Percentiles rank a stretch among this genome's conserved stretches.
phyloP scores from a whole-genome alignment of 371 early-diverging fungal species.

The Circinella minor region DNA sequence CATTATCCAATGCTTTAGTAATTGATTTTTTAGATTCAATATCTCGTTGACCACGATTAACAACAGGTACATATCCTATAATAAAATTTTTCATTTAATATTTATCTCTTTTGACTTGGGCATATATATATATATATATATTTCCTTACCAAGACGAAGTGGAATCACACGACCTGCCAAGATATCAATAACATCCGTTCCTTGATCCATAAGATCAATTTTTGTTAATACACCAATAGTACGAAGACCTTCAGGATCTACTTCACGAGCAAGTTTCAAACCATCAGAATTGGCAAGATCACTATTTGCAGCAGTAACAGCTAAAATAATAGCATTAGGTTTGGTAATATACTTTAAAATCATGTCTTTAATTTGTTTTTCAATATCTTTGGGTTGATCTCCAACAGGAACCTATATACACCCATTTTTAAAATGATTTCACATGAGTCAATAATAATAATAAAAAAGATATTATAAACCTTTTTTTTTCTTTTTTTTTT shows the following conservation, averaged over 20 bases:
- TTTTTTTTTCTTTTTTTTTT: no score
- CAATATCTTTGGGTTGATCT: conserved; percentile 99
- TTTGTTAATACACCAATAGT: conserved; percentile 99
- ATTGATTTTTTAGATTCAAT: conserved; percentile 94
- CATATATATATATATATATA: neutral
- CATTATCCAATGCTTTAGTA: conserved; percentile 83
- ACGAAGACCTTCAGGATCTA: conserved; percentile 97
- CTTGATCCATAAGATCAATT: conserved; percentile 99
- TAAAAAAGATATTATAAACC: no score
- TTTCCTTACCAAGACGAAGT: conserved; percentile 80
- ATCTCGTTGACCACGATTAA: conserved; percentile 97
- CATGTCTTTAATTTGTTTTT: conserved; percentile 97
- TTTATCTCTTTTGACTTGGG: no score
- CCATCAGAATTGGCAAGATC: conserved; percentile 99
- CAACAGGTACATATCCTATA: conserved; percentile 90
- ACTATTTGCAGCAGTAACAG: conserved; percentile 98
- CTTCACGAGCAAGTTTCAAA: conserved; percentile 94
- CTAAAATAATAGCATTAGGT: conserved; percentile 96
- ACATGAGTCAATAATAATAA: no score
- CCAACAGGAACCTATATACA: conserved; percentile 85
- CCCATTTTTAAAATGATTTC: no score
- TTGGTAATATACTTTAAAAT: conserved; percentile 94
- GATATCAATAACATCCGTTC: conserved; percentile 99
- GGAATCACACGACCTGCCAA: conserved; percentile 98
- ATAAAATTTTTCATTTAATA: neutral